Evolutionary conservation across 1,284 basidiomycete species (phyloP), one percentile per base, ranked within the genome.

Genomic region (Schizopora paradoxa): DNA sequence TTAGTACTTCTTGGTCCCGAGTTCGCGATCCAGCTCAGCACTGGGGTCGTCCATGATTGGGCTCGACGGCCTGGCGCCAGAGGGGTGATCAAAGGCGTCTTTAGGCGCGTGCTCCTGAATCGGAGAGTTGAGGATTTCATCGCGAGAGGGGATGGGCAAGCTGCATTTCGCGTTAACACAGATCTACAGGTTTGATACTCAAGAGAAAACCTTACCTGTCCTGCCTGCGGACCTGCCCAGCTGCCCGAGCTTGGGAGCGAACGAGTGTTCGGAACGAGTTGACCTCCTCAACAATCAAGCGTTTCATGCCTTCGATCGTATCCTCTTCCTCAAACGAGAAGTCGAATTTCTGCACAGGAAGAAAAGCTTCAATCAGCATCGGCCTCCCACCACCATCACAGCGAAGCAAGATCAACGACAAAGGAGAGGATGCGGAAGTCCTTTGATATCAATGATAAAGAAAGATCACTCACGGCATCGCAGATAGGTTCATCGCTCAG

Each of bases 281-380:
- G 29, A 98, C 94, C 67, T 99, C 95, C 29, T 95, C 82, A 10
- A 98, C 80, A 57, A 99, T 99, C 58, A 99, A 68, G 54, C 79
- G 79, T 67, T 95, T 91, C 96, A 99, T 99, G 18, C 96, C 96
- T 45, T 96, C 91, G 49, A 94, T 93, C 43, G 85, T 83, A 54
- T 99, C 95, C 65, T 98, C 95, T 52, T 86, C 84, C 67, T 99
- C 96, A 56, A 99, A 99, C n/a, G 83, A 77, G 62, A 99, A 99
- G 67, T 99, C 93, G 58, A 99, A 98, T 68, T 87, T 84, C 82
- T 91, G 54, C 25, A 21, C 19, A 7, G 32, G 19, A 29, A 37
- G 43, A 39, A 25, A 23, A 41, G 16, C 25, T 33, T 29, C 38
- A 47, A 44, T 23, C 27, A 51, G 57, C 21, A 37, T 48, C 16